Conservation (phyloP, 2,329 filamentous ascomycete species). For the Fusarium oligoseptatum region DNA sequence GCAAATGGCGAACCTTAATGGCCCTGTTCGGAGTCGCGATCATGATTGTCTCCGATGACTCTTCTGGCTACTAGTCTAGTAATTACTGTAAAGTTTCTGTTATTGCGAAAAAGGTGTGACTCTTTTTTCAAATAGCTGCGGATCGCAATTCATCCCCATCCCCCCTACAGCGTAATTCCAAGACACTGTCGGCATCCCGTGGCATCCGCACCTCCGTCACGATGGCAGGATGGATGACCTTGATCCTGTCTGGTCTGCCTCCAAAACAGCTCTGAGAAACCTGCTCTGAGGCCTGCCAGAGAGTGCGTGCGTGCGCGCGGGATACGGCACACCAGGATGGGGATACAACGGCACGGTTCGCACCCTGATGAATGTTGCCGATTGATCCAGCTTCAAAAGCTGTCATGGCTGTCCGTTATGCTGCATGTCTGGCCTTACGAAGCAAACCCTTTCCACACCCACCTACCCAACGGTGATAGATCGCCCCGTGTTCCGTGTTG, state of each 20-base stretch:
- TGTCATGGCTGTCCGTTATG: slow-evolving; percentile 11
- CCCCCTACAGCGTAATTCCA: slow-evolving; percentile 18
- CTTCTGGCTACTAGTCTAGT: slow-evolving; percentile 13
- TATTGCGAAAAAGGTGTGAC: slow-evolving; percentile 21
- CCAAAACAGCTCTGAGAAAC: neutral
- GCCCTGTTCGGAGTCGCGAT: slow-evolving; percentile 32
- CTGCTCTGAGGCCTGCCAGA: slow-evolving; percentile 27
- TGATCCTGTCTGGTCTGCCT: neutral
- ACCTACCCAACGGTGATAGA: slow-evolving; percentile 9
- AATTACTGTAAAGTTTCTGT: neutral
- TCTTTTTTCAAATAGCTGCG: slow-evolving; percentile 17
- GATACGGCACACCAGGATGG: slow-evolving; percentile 12
- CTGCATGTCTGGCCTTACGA: slow-evolving; percentile 5
- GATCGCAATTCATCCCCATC: slow-evolving; percentile 21
- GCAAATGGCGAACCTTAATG: slow-evolving; percentile 35
- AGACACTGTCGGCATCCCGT: slow-evolving; percentile 40
- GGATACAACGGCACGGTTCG: slow-evolving; percentile 4
- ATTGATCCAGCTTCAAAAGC: slow-evolving; percentile 14
- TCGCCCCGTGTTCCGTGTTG: slow-evolving; percentile 32
- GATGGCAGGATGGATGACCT: slow-evolving; percentile 38
- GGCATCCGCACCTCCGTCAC: slow-evolving; percentile 35
- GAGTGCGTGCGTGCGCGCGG: slow-evolving; percentile 1
- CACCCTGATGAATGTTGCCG: slow-evolving; percentile 9
- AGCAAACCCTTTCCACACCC: neutral
- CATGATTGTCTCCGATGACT: slow-evolving; percentile 33